A percentile compares a stretch with the other conserved stretches of the same genome.
Evolutionary conservation across 2,329 filamentous ascomycete species (phyloP).

Genomic region (Beauveria caledonica): DNA sequence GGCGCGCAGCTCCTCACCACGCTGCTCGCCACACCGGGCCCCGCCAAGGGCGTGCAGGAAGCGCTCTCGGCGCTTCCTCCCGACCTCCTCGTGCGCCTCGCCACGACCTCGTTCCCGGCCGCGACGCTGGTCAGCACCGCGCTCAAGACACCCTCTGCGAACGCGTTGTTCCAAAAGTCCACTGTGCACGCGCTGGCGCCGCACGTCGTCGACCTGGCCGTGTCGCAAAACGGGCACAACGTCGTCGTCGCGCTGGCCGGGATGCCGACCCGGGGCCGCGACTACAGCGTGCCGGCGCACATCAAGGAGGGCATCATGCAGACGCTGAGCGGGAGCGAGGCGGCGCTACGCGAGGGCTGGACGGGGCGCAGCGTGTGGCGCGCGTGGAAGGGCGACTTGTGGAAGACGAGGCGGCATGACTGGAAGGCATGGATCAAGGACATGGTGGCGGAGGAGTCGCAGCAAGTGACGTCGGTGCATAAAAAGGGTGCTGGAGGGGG

Average conservation of each 20-base stretch:
- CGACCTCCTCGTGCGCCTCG: slow-evolving; percentile 54
- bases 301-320: slow-evolving; percentile 48
- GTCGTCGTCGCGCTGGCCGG: slow-evolving; percentile 41
- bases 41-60: slow-evolving; percentile 64
- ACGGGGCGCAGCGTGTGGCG: slow-evolving; percentile 49
- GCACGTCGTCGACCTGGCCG: slow-evolving; percentile 37
- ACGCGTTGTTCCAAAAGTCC: slow-evolving; percentile 47
- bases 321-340: slow-evolving; percentile 39
- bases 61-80: slow-evolving; percentile 54
- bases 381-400: slow-evolving; percentile 49
- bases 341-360: slow-evolving; percentile 43
- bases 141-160: slow-evolving; percentile 37
- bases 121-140: slow-evolving; percentile 43
- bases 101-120: slow-evolving; percentile 44
- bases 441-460: slow-evolving; percentile 20
- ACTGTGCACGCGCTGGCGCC: slow-evolving; percentile 41
- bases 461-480: not conserved
- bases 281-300: slow-evolving; percentile 46
- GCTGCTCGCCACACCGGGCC: slow-evolving; percentile 67
- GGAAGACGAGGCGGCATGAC: slow-evolving; percentile 43
- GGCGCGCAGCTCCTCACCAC: slow-evolving; percentile 73
- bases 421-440: slow-evolving; percentile 53
- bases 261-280: slow-evolving; percentile 41
- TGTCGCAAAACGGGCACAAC: slow-evolving; percentile 43
- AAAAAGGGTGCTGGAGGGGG: not conserved